Base-by-base conservation (phyloP, 495 filamentous ascomycete genomes). In the Annulohypoxylon nitens region DNA sequence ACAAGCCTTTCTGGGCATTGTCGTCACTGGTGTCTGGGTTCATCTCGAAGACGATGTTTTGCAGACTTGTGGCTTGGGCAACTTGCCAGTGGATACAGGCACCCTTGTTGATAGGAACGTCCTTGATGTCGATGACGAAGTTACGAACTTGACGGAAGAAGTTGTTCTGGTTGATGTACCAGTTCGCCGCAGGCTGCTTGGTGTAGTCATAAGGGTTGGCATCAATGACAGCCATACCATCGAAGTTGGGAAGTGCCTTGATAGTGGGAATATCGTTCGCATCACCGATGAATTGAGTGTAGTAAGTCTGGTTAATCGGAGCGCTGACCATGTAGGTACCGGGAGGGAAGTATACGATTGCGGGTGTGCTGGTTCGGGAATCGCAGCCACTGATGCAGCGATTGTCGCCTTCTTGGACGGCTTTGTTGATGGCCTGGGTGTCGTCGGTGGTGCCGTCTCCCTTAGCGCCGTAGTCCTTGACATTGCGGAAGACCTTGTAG, bases 71-170 rank as follows among this genome's bases (percentile, higher is more conserved):
- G 4, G 95, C 96, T 77, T 99, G 96, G 45, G 93, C 94, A 3
- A 99, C 95, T 79, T 98, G 96, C 97, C 97, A 98, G 81, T 98
- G 96, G 64, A 99, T 97, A 81, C 93, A 93, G 43, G 93, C 87
- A 64, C 91, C 93, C 25, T 79, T 75, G 45, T 80, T 84, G 58
- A 84, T 73, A 12, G 92, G 91, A 87, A 92, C 89, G 11, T 83
- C 87, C 33, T 88, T 94, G 50, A 95, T 80, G 78, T 99, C 96
- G 79, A 99, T 91, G 75, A 94, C 87, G 74, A 99, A 92, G 84
- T 99, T 98, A 80, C 97, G 93, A 72, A 99, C 85, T 75, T 97
- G 92, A 51, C 96, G 94, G 88, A 94, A 98, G 86, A 99, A 99
- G 85, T 99, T 98, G 89, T 98, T 99, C 82, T 97, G 92, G 81